Evolutionary conservation across 2,329 filamentous ascomycete genomes (phyloP).

Genomic region (Colletotrichum cuscutae): DNA sequence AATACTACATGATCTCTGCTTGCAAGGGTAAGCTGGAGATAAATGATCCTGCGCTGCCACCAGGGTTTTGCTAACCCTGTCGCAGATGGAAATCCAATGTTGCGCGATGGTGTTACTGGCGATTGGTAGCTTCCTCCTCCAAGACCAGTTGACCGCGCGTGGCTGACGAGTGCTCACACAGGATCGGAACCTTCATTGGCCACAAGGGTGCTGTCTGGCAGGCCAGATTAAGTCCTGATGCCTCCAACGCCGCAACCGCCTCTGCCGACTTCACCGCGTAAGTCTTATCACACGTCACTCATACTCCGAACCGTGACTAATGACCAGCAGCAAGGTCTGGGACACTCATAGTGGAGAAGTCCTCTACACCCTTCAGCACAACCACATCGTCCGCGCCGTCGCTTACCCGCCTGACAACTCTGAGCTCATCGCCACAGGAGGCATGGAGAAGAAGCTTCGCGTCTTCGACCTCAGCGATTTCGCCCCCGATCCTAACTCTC

Average conservation of each 20-base stretch:
- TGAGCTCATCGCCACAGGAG: constrained; percentile 91
- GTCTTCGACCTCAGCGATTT: constrained; percentile 86
- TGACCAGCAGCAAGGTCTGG: constrained; percentile 84
- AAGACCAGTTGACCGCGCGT: neutral
- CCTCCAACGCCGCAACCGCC: constrained; percentile 88
- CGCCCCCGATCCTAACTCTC: constrained; percentile 46
- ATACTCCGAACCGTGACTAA: neutral
- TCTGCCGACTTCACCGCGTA: constrained; percentile 96
- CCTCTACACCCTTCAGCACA: constrained; percentile 86
- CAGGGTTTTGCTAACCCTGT: constrained; percentile 38
- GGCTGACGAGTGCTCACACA: constrained; percentile 66
- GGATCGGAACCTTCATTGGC: constrained; percentile 97
- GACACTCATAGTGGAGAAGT: constrained; percentile 95
- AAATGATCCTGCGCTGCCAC: constrained; percentile 2
- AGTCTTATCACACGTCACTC: constrained; percentile 44
- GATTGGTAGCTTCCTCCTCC: constrained; percentile 73
- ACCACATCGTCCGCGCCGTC: constrained; percentile 94
- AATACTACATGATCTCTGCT: constrained; percentile 92
- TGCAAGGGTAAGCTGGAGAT: constrained; percentile 76
- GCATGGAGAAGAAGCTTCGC: constrained; percentile 95
- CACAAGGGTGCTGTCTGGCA: constrained; percentile 99
- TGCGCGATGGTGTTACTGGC: constrained; percentile 93
- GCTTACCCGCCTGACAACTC: constrained; percentile 86
- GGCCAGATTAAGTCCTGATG: constrained; percentile 88
- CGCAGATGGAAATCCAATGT: constrained; percentile 96